Evolutionary conservation across 164 flowering plant genomes (phyloP).

Genomic region (Berberis vulgaris): DNA sequence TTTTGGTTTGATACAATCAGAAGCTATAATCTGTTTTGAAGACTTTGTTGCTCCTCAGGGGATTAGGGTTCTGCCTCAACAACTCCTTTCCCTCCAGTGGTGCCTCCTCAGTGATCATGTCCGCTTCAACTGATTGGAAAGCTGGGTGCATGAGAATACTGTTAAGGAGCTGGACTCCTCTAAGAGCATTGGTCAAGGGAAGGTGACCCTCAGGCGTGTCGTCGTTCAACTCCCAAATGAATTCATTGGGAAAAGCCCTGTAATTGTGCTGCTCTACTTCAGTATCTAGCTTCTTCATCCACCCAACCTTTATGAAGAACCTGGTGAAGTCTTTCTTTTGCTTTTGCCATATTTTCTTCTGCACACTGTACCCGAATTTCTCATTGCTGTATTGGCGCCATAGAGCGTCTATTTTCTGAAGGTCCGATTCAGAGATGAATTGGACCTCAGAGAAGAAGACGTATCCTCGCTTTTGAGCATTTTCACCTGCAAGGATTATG

Average conservation of each 20-base stretch:
- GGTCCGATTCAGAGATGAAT: slow-evolving; percentile 54
- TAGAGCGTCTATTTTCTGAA: slow-evolving; percentile 57
- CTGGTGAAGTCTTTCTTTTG: slow-evolving; percentile 54
- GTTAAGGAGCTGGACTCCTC: slow-evolving; percentile 74
- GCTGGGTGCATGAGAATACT: slow-evolving; percentile 71
- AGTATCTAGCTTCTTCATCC: slow-evolving; percentile 97
- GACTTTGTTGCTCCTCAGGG: slow-evolving; percentile 20
- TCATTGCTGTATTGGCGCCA: slow-evolving; percentile 60
- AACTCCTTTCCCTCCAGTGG: slow-evolving; percentile 7
- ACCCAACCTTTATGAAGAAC: slow-evolving; percentile 69
- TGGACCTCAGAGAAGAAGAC: slow-evolving; percentile 95
- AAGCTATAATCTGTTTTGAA: slow-evolving; percentile 51
- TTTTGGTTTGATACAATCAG: slow-evolving; percentile 12
- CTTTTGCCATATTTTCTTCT: slow-evolving; percentile 65
- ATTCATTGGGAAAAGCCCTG: slow-evolving; percentile 78
- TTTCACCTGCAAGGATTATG: slow-evolving; percentile 75
- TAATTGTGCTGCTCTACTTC: slow-evolving; percentile 82
- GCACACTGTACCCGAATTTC: slow-evolving; percentile 83
- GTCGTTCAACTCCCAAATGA: slow-evolving; percentile 66
- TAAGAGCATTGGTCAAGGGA: slow-evolving; percentile 87
- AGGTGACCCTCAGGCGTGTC: slow-evolving; percentile 81
- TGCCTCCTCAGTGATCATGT: slow-evolving; percentile 14
- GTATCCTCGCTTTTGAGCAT: slow-evolving; percentile 67
- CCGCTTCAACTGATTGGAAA: slow-evolving; percentile 36
- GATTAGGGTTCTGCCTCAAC: slow-evolving; percentile 20